Conservation (phyloP, 2,329 filamentous ascomycete species). For the Trichophyton schoenleinii region DNA sequence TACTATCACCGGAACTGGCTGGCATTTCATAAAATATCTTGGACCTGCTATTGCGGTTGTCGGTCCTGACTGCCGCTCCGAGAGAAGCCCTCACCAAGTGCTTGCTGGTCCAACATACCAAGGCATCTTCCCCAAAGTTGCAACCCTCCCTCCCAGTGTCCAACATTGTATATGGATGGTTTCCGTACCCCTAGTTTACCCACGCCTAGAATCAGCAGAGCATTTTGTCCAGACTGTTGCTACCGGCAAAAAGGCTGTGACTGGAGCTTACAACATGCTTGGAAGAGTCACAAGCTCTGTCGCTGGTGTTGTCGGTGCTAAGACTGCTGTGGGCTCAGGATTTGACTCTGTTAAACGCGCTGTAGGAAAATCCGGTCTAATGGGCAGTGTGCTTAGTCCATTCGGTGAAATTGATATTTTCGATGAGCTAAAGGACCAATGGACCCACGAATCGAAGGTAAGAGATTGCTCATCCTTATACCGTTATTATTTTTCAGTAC, state of each 20-base stretch:
- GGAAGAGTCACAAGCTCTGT: conserved; percentile 92
- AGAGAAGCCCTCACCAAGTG: conserved; percentile 79
- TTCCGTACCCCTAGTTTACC: conserved; percentile 81
- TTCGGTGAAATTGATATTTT: conserved; percentile 93
- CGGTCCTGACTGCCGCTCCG: conserved; percentile 81
- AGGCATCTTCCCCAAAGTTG: conserved; percentile 90
- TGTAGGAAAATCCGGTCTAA: conserved; percentile 85
- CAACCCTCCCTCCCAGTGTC: conserved; percentile 75
- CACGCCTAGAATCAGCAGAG: conserved; percentile 80
- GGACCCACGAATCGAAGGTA: conserved; percentile 93
- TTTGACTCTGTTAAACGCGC: conserved; percentile 95
- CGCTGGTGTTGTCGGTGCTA: conserved; percentile 88
- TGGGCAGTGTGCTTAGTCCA: conserved; percentile 89
- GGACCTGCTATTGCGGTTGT: conserved; percentile 83
- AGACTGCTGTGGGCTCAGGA: conserved; percentile 80
- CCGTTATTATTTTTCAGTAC: neutral
- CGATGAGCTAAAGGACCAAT: conserved; percentile 89
- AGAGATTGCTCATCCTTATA: conserved; percentile 7
- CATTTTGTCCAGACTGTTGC: conserved; percentile 82
- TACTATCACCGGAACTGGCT: conserved; percentile 90
- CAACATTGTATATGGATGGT: conserved; percentile 97
- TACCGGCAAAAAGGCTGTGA: conserved; percentile 92
- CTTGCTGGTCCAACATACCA: conserved; percentile 96
- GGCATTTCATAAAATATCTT: conserved; percentile 97
- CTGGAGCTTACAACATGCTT: conserved; percentile 88